Evolutionary conservation across 164 flowering plant genomes (phyloP).

Genomic region (Vitis vinifera): DNA sequence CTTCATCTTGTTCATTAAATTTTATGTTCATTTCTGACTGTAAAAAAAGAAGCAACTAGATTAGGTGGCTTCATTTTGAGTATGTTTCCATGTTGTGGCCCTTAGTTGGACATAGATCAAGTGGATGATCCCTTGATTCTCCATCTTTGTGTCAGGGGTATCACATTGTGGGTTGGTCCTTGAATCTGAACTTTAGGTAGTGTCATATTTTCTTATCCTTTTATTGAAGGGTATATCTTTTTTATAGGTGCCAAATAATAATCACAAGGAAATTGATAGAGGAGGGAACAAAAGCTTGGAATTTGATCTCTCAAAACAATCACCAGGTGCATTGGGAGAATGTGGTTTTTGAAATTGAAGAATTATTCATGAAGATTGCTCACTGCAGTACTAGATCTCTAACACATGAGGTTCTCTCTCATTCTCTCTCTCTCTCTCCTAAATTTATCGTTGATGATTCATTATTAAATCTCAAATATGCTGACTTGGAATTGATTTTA

Average conservation of each 20-base stretch:
- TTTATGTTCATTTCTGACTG: background rate
- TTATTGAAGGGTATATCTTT: background rate
- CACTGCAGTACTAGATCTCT: conserved; percentile 61
- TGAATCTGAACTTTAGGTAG: background rate
- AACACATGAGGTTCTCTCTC: conserved; percentile 54
- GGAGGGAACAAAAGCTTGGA: conserved; percentile 79
- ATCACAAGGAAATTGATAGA: conserved; percentile 72
- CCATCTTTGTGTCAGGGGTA: background rate
- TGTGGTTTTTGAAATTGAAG: conserved; percentile 56
- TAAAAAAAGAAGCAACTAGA: background rate
- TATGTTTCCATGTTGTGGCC: background rate
- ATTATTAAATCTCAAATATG: background rate
- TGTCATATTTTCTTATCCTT: background rate
- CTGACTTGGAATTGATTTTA: background rate
- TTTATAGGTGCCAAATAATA: conserved; percentile 62
- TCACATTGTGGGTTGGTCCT: background rate
- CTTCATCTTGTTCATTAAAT: background rate
- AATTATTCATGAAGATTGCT: conserved; percentile 69
- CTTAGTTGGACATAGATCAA: background rate
- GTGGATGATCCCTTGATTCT: background rate
- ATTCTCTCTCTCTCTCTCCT: conserved; percentile 5
- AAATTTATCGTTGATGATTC: background rate
- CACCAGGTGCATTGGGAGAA: conserved; percentile 67
- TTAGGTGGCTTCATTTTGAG: background rate
- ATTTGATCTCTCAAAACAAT: conserved; percentile 50